Evolutionary conservation across 2,329 filamentous ascomycete genomes (phyloP).

Genomic region (Salinomyces thailandicus): DNA sequence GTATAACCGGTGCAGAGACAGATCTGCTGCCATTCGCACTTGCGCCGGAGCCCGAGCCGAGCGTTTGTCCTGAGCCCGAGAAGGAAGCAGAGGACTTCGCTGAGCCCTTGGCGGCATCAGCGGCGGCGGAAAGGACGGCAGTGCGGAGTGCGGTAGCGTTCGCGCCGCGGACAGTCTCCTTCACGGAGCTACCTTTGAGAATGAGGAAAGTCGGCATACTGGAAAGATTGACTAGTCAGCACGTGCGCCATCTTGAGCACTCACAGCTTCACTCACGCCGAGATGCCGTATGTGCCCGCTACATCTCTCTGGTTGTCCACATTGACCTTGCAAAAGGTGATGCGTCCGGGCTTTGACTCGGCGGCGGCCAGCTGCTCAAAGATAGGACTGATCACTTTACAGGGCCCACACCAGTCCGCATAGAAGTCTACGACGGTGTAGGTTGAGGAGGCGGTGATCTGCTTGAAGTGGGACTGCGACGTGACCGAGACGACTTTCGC

Average conservation of each 20-base stretch:
- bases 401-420: conserved; percentile 45
- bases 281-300: conserved; percentile 40
- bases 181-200: conserved; percentile 33
- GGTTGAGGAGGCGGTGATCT: conserved; percentile 21
- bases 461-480: conserved; percentile 23
- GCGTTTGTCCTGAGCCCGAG: conserved; percentile 33
- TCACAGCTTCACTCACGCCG: conserved; percentile 28
- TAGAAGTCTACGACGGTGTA: conserved; percentile 28
- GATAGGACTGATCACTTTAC: conserved; percentile 44
- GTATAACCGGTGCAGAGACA: conserved; percentile 22
- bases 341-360: conserved; percentile 35
- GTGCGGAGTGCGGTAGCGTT: conserved; percentile 39
- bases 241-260: neutral
- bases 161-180: conserved; percentile 39
- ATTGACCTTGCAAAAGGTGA: conserved; percentile 46
- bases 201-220: conserved; percentile 42
- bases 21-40: conserved; percentile 12
- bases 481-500: conserved; percentile 22
- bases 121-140: conserved; percentile 36
- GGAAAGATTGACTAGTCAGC: conserved; percentile 1
- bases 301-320: conserved; percentile 44
- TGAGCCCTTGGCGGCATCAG: conserved; percentile 29
- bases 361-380: conserved; percentile 42
- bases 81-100: conserved; percentile 28
- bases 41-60: conserved; percentile 21